Evolutionary conservation across 306 rosid genomes (phyloP), one percentile per base, ranked within the genome.

Genomic region (Dryas alaskensis): DNA sequence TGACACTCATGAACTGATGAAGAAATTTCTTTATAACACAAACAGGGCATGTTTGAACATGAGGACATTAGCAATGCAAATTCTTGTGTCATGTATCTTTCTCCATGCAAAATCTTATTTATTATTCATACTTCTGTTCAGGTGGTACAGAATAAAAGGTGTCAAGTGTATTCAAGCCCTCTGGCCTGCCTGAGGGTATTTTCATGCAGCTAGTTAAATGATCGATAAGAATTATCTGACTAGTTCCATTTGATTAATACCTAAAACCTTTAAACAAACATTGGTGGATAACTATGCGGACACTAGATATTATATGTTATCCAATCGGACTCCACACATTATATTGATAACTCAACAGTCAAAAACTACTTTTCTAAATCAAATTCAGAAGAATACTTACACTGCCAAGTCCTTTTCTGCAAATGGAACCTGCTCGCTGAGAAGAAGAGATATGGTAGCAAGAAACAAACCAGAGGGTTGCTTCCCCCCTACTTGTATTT

Each of bases 401-500:
- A 88, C 83, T 11, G 90, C 77, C 75, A 88, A 84, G 84, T 86
- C 82, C 81, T 87, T 84, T 57, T 22, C 78, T 47, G 88, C 80
- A 53, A 94, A 87, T 79, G 98, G 98, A 87, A 94, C 91, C 86
- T 78, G 87, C 87, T 94, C 97, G 12, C 81, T 74, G 22, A 91
- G 86, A 79, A 94, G 91, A 83, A 87, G 88, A 75, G 94, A 88
- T 70, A 88, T 84, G 60, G 78, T 80, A 60, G 96, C 92, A 69
- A 94, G 83, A 84, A 81, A 83, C 84, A 94, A 82, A 78, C 86
- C 90, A 79, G 90, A 89, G 74, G 98, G 95, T 62, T 91, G 97
- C 79, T 88, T 94, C 87, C 97, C 98, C 72, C 98, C 96, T 73
- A 84, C 65, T 77, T 86, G 90, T 75, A 91, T 73, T 79, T 87